Evolutionary conservation across 305 asterid genomes (phyloP), one percentile per base, ranked within the genome.

Genomic region (Fraxinus platypoda): DNA sequence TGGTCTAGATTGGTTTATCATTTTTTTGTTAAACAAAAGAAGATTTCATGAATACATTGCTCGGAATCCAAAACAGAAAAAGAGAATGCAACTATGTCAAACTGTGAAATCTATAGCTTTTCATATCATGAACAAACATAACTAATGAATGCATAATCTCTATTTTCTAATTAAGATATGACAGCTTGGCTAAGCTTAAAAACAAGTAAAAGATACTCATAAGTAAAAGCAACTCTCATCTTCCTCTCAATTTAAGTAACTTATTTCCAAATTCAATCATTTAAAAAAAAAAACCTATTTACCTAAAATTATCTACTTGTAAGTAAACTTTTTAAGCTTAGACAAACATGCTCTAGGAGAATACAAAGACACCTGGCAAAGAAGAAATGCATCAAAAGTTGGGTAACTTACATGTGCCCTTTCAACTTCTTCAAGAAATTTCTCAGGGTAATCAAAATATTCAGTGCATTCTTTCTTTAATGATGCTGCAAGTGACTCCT

Each of bases 391-490:
- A 19, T 52, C 35, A 71, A 83, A 71, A 83, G 52, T 78, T 54
- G 3, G 75, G 74, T 62, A 64, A 84, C 95, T 93, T 86, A 91
- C 97, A 82, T 77, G 78, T 41, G 81, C 86, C 82, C 84, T 88
- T 80, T 85, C 90, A 82, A 89, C 87, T 84, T 91, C 91, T 83
- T 89, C 79, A 49, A 93, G 87, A 82, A 92, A 90, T 81, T 88
- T 86, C 82, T 85, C 57, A 1, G 95, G 92, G 83, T 81, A 87
- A 80, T 92, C 97, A 35, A 93, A 82, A 81, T 93, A 91, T 21
- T 83, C 81, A 0, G 84, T 81, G 41, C 94, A 93, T 71, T 93
- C 95, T 83, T 85, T 87, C 93, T 87, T 92, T 33, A 92, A 83
- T 30, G 83, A 38, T n/a, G 84, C 81, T 6, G 85, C 80, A 83